These are phyloP conservation scores for Zymoseptoria pseudotritici DNA, from an alignment of 2,329 filamentous ascomycete species.

Conservation along the genomic window DNA sequence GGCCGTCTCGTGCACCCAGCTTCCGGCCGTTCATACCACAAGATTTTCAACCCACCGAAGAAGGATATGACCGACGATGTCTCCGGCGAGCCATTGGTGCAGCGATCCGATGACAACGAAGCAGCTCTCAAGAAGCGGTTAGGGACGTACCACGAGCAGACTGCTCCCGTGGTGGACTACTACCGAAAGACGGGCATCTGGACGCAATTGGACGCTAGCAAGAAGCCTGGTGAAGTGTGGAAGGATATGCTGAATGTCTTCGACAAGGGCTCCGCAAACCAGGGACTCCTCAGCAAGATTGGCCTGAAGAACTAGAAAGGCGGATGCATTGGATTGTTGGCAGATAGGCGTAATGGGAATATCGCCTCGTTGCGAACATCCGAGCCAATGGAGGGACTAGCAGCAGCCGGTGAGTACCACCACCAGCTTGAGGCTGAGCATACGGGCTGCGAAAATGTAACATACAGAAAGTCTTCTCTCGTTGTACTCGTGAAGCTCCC, in stretches of 20 bases:
- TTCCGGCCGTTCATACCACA: constrained; percentile 95
- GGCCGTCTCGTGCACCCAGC: constrained; percentile 93
- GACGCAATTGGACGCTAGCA: constrained; percentile 89
- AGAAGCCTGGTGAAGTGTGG: constrained; percentile 94
- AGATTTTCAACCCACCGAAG: constrained; percentile 98
- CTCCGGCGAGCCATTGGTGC: constrained; percentile 91
- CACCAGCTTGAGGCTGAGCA: constrained; percentile 12
- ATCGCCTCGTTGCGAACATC: not conserved
- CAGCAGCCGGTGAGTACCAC: not conserved
- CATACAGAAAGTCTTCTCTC: constrained; percentile 15
- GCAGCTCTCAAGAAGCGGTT: constrained; percentile 93
- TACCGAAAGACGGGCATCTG: constrained; percentile 98
- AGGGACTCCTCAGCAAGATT: constrained; percentile 47
- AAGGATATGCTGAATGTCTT: constrained; percentile 84
- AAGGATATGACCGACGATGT: constrained; percentile 88
- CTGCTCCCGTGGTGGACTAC: constrained; percentile 83
- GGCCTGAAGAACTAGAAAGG: constrained; percentile 34
- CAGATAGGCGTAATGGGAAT: not conserved
- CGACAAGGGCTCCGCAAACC: constrained; percentile 39
- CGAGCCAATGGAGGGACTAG: not conserved
- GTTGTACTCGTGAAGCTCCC: constrained; percentile 12
- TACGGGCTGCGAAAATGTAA: constrained; percentile 16
- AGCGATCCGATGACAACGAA: constrained; percentile 94
- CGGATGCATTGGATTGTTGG: not conserved
- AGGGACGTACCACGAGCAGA: constrained; percentile 89